Percentiles rank a stretch among this genome's conserved stretches.
These are phyloP conservation scores for Annulohypoxylon bovei DNA, from an alignment of 495 filamentous ascomycete species.

Conservation along the genomic window DNA sequence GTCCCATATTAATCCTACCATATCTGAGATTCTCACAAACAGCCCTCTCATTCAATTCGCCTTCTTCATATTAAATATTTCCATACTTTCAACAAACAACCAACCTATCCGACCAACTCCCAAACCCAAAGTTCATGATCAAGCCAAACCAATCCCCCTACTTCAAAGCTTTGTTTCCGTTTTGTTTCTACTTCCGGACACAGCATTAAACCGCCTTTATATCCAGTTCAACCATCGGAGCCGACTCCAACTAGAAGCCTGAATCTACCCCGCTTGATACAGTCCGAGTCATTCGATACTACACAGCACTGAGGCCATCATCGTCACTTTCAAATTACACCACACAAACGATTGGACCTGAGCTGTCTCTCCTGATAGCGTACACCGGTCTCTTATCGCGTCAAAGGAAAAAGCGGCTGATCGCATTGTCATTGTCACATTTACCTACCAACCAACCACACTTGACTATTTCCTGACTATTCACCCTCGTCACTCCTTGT, in stretches of 20 bases:
- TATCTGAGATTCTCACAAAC: constrained; percentile 34
- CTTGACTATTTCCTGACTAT: constrained; percentile 6
- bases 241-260: neutral
- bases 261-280: constrained; percentile 32
- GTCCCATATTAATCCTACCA: constrained; percentile 32
- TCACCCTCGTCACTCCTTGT: neutral
- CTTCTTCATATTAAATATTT: constrained; percentile 21
- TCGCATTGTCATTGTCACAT: constrained; percentile 29
- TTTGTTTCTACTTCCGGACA: neutral
- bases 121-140: neutral
- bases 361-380: constrained; percentile 16
- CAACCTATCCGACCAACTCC: neutral
- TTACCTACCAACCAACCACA: neutral
- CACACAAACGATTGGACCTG: constrained; percentile 13
- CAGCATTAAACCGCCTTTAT: neutral
- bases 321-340: constrained; percentile 27
- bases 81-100: neutral
- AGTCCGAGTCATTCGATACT: constrained; percentile 20
- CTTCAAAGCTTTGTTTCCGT: neutral
- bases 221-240: constrained; percentile 9
- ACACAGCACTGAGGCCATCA: constrained; percentile 14
- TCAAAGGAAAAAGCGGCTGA: constrained; percentile 28
- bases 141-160: neutral
- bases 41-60: constrained; percentile 27
- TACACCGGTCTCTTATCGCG: constrained; percentile 18